Conservation (phyloP, 2,329 filamentous ascomycete species). For the Cladophialophora exuberans region DNA sequence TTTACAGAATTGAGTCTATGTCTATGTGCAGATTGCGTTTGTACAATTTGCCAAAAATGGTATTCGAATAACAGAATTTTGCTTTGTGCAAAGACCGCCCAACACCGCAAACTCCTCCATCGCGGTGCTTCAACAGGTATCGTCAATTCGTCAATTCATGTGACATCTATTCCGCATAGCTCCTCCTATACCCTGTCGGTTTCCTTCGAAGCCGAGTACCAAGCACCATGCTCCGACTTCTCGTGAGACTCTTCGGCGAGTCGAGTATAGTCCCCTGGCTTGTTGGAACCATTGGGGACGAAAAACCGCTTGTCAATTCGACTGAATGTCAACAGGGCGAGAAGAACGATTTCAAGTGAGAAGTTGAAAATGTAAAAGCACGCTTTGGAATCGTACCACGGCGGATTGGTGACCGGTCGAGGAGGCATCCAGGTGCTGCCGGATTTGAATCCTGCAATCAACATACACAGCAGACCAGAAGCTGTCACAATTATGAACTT, state of each 20-base stretch:
- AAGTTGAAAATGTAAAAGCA: slow-evolving; percentile 83
- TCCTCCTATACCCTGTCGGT: background rate
- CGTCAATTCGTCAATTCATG: too few relatives aligned
- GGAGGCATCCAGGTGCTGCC: slow-evolving; percentile 59
- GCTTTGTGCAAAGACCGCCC: too few relatives aligned
- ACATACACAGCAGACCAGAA: slow-evolving; percentile 61
- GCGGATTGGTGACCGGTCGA: slow-evolving; percentile 57
- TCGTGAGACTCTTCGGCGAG: background rate
- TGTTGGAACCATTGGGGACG: slow-evolving; percentile 62
- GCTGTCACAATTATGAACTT: slow-evolving; percentile 69
- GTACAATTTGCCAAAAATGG: too few relatives aligned
- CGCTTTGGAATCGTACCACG: slow-evolving; percentile 71
- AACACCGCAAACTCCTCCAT: too few relatives aligned
- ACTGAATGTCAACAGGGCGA: slow-evolving; percentile 66
- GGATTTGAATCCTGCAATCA: slow-evolving; percentile 71
- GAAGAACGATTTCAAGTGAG: slow-evolving; percentile 69
- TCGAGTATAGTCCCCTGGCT: slow-evolving; percentile 51
- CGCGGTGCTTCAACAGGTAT: too few relatives aligned
- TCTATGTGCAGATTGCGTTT: too few relatives aligned
- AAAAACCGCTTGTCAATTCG: slow-evolving; percentile 77
- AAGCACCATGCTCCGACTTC: slow-evolving; percentile 2
- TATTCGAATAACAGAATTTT: too few relatives aligned
- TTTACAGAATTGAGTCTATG: too few relatives aligned
- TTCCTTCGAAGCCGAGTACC: slow-evolving; percentile 1
- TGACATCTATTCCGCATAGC: background rate